Evolutionary conservation across 1,284 basidiomycete genomes (phyloP).

Genomic region (Boletus smithii): DNA sequence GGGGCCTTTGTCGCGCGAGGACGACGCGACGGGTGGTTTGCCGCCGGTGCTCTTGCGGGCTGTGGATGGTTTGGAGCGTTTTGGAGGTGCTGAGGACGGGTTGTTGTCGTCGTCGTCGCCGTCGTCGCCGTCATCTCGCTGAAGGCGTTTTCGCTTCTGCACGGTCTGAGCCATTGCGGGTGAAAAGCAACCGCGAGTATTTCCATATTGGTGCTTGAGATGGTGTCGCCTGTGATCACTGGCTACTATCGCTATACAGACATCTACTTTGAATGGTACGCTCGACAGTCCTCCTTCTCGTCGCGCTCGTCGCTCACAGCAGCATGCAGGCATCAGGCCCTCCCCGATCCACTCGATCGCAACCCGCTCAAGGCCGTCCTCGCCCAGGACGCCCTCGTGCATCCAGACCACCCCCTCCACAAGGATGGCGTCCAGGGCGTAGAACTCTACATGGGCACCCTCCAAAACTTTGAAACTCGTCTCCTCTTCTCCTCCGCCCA

Average conservation of each 20-base stretch:
- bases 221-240: slow-evolving; percentile 45
- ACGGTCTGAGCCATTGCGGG: slow-evolving; percentile 49
- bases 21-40: slow-evolving; percentile 36
- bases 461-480: slow-evolving; percentile 63
- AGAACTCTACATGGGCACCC: slow-evolving; percentile 73
- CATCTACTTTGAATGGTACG: slow-evolving; percentile 75
- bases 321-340: slow-evolving; percentile 41
- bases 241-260: slow-evolving; percentile 80
- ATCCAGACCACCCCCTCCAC: slow-evolving; percentile 72
- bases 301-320: too few species aligned
- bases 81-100: slow-evolving; percentile 43
- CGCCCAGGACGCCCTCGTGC: slow-evolving; percentile 59
- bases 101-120: slow-evolving; percentile 28
- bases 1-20: slow-evolving; percentile 25
- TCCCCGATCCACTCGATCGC: slow-evolving; percentile 49
- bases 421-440: slow-evolving; percentile 58
- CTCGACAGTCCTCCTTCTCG: too few species aligned
- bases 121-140: slow-evolving; percentile 38
- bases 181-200: neutral
- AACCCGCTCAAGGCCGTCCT: slow-evolving; percentile 67
- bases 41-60: slow-evolving; percentile 78
- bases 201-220: slow-evolving; percentile 17
- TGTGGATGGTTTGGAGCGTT: slow-evolving; percentile 51
- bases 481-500: slow-evolving; percentile 79
- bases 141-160: slow-evolving; percentile 39